phyloP scores from a whole-genome alignment of 2,329 filamentous ascomycete genomes.

The Monilinia fructicola region DNA sequence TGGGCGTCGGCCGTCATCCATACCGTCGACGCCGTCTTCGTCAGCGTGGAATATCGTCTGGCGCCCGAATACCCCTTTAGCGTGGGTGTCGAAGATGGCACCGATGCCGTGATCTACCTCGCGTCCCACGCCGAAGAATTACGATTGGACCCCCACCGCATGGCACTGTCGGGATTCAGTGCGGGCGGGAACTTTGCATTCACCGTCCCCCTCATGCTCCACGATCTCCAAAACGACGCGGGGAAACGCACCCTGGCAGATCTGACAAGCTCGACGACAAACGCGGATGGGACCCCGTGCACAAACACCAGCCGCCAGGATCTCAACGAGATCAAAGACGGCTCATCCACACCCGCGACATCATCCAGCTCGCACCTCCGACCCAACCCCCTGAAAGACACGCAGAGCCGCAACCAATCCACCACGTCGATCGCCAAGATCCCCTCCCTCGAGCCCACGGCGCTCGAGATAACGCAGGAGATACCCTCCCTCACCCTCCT shows the following conservation, averaged over 20 bases:
- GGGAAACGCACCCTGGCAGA: conserved; percentile 42
- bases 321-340: neutral
- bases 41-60: conserved; percentile 67
- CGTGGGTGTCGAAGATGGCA: conserved; percentile 63
- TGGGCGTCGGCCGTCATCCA: conserved; percentile 57
- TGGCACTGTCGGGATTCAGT: conserved; percentile 64
- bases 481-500: conserved; percentile 49
- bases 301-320: neutral
- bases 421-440: conserved; percentile 36
- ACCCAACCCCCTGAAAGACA: neutral
- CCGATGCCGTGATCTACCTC: conserved; percentile 63
- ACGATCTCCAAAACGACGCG: conserved; percentile 44
- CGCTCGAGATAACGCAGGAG: conserved; percentile 36
- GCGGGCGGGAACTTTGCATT: conserved; percentile 47
- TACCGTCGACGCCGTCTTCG: conserved; percentile 55
- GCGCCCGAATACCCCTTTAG: conserved; percentile 65
- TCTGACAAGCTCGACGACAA: neutral
- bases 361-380: conserved; percentile 6
- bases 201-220: conserved; percentile 45
- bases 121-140: conserved; percentile 56
- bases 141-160: conserved; percentile 54
- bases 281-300: neutral
- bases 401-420: conserved; percentile 16
- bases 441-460: conserved; percentile 38
- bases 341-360: neutral